Evolutionary conservation across 352 stramenopile genomes (phyloP).

Genomic region (Globisporangium nunn): DNA sequence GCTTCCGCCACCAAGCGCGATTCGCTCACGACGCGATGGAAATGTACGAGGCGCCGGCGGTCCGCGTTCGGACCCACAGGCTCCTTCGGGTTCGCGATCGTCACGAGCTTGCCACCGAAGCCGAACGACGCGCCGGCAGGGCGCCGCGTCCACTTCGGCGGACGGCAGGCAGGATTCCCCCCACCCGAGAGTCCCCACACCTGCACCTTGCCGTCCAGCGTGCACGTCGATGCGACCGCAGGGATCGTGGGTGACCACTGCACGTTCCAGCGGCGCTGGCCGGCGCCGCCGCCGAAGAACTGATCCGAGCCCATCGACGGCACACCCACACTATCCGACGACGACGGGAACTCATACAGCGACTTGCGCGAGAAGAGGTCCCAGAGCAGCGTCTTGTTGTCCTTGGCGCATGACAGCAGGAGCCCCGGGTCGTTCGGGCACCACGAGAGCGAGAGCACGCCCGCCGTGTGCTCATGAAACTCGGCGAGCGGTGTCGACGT

Average conservation of each 20-base stretch:
- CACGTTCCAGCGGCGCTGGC: slow-evolving; percentile 91
- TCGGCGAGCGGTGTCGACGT: slow-evolving; percentile 95
- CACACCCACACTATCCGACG: slow-evolving; percentile 35
- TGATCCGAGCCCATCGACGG: slow-evolving; percentile 72
- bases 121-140: slow-evolving; percentile 91
- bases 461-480: slow-evolving; percentile 92
- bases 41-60: slow-evolving; percentile 65
- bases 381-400: slow-evolving; percentile 98
- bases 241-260: slow-evolving; percentile 94
- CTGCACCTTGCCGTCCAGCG: slow-evolving; percentile 96
- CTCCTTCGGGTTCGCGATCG: slow-evolving; percentile 73
- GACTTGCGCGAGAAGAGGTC: slow-evolving; percentile 92
- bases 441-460: slow-evolving; percentile 96
- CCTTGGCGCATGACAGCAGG: slow-evolving; percentile 93
- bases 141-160: slow-evolving; percentile 94
- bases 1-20: slow-evolving; percentile 77
- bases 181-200: slow-evolving; percentile 82
- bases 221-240: slow-evolving; percentile 93
- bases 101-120: slow-evolving; percentile 94
- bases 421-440: slow-evolving; percentile 94
- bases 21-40: slow-evolving; percentile 80
- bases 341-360: slow-evolving; percentile 91
- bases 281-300: slow-evolving; percentile 66
- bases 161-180: slow-evolving; percentile 73
- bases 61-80: slow-evolving; percentile 39